Percentiles rank a stretch among this genome's conserved stretches.
phyloP scores from a whole-genome alignment of 2,329 filamentous ascomycete genomes.

The Colletotrichum sp. region DNA sequence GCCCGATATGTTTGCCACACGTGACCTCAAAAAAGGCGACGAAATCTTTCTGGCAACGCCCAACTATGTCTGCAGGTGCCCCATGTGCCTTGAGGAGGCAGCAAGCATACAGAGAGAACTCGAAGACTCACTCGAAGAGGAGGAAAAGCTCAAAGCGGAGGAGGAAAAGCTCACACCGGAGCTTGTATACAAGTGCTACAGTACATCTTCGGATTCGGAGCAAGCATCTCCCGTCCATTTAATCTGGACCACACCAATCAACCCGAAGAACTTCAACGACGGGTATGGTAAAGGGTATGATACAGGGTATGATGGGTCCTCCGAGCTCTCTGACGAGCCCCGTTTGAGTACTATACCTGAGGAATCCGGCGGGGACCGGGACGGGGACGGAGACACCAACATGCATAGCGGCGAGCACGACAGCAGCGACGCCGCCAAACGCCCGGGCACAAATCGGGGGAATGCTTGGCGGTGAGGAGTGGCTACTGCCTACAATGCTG shows the following conservation, averaged over 20 bases:
- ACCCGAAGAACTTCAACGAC: background rate
- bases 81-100: background rate
- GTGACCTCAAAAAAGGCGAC: background rate
- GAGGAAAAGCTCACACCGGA: too few species aligned
- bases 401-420: background rate
- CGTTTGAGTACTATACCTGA: background rate
- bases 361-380: background rate
- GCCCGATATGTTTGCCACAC: background rate
- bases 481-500: background rate
- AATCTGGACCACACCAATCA: background rate
- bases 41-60: background rate
- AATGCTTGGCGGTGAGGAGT: background rate
- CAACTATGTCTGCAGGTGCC: background rate
- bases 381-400: background rate
- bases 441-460: background rate
- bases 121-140: too few species aligned
- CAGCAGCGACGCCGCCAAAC: background rate
- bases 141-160: background rate
- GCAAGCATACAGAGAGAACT: background rate
- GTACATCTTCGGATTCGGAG: too few species aligned
- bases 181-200: too few species aligned
- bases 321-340: background rate
- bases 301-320: background rate
- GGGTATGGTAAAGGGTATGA: background rate
- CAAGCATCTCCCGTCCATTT: background rate